phyloP scores from a whole-genome alignment of 306 rosid species.

The Prunus padus region DNA sequence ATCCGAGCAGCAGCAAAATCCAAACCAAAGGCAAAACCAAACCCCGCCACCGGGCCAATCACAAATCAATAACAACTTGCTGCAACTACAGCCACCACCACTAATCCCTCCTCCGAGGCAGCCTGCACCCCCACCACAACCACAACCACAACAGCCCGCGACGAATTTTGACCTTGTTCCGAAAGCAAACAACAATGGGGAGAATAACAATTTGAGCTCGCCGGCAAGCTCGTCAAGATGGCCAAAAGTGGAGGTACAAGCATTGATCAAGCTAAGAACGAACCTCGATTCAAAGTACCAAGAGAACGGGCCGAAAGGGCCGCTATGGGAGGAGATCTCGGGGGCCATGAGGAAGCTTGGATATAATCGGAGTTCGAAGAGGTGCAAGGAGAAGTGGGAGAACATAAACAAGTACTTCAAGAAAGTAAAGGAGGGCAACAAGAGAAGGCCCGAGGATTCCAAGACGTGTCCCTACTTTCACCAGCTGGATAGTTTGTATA shows the following conservation, averaged over 20 bases:
- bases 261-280: constrained; percentile 61
- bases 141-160: not conserved
- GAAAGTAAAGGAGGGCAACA: constrained; percentile 90
- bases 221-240: constrained; percentile 64
- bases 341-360: constrained; percentile 61
- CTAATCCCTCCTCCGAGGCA: not conserved
- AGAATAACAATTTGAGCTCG: constrained; percentile 12
- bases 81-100: not conserved
- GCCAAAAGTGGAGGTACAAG: constrained; percentile 81
- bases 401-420: constrained; percentile 97
- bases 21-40: constrained; percentile 9
- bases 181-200: constrained; percentile 32
- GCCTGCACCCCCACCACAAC: not conserved
- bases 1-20: constrained; percentile 45
- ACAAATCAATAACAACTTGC: constrained; percentile 13
- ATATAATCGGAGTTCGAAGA: constrained; percentile 65
- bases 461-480: constrained; percentile 90
- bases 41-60: constrained; percentile 21
- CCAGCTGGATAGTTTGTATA: constrained; percentile 65
- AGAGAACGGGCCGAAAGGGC: constrained; percentile 83
- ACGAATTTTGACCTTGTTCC: constrained; percentile 28
- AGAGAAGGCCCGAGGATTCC: constrained; percentile 78
- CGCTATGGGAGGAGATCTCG: constrained; percentile 93
- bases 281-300: constrained; percentile 65
- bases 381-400: constrained; percentile 99